Evolutionary conservation across 345 rosid genomes (phyloP).

Genomic region (Camelina sativa): DNA sequence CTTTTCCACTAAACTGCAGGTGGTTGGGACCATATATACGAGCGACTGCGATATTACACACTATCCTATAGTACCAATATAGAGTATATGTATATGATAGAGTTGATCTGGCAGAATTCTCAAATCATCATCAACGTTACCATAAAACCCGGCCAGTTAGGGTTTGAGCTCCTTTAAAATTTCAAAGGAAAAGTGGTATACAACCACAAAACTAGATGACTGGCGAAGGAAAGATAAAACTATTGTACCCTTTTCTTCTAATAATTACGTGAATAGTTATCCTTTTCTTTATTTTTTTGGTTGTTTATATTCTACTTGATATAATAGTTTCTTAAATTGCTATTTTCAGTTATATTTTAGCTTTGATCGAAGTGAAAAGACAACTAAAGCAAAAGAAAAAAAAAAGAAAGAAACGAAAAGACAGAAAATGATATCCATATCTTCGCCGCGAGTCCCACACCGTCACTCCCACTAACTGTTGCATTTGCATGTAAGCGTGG

Average conservation of each 20-base stretch:
- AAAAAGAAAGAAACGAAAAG: background rate
- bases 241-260: background rate
- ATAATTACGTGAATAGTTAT: background rate
- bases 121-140: background rate
- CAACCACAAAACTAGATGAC: background rate
- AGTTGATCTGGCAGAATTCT: background rate
- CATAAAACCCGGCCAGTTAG: background rate
- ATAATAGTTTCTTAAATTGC: background rate
- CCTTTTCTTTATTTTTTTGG: background rate
- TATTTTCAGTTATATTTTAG: background rate
- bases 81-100: background rate
- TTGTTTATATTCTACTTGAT: background rate
- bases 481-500: conserved; percentile 16
- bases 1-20: background rate
- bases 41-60: conserved; percentile 9
- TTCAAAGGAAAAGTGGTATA: background rate
- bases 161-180: background rate
- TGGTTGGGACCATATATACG: background rate
- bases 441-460: background rate
- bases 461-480: background rate
- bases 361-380: background rate
- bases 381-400: too few relatives aligned
- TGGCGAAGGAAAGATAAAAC: background rate
- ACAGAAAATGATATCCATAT: background rate
- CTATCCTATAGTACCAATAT: background rate